Evolutionary conservation across 2,329 filamentous ascomycete species (phyloP).

Genomic region (Colletotrichum agaves): DNA sequence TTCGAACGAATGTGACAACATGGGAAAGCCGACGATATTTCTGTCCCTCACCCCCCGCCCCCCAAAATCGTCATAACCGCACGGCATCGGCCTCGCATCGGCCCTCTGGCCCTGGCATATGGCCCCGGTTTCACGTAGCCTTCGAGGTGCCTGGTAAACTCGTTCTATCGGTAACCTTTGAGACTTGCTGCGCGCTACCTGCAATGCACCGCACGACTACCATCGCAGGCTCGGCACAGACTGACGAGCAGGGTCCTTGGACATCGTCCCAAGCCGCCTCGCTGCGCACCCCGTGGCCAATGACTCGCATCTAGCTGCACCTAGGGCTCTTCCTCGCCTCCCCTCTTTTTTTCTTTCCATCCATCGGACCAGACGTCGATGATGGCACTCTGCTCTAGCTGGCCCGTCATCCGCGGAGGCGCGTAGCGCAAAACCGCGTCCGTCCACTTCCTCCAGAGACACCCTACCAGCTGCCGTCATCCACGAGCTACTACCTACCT

Average conservation of each 20-base stretch:
- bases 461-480: neutral
- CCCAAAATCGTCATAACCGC: neutral
- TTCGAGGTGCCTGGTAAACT: too few species aligned
- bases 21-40: neutral
- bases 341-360: neutral
- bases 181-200: too few species aligned
- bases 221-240: neutral
- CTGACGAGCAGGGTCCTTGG: neutral
- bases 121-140: too few species aligned
- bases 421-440: neutral
- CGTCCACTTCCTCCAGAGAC: constrained; percentile 9
- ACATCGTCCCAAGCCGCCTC: constrained; percentile 4
- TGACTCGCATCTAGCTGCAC: neutral
- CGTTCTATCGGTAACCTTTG: too few species aligned
- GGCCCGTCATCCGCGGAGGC: neutral
- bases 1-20: constrained; percentile 22
- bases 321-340: neutral
- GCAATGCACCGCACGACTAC: neutral
- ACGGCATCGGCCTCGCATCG: constrained; percentile 31
- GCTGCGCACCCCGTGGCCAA: neutral
- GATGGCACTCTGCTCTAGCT: constrained; percentile 8
- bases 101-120: too few species aligned
- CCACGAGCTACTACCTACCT: neutral
- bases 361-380: neutral
- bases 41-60: neutral